Conservation (phyloP, 352 stramenopile genomes). For the Phytophthora cactorum region DNA sequence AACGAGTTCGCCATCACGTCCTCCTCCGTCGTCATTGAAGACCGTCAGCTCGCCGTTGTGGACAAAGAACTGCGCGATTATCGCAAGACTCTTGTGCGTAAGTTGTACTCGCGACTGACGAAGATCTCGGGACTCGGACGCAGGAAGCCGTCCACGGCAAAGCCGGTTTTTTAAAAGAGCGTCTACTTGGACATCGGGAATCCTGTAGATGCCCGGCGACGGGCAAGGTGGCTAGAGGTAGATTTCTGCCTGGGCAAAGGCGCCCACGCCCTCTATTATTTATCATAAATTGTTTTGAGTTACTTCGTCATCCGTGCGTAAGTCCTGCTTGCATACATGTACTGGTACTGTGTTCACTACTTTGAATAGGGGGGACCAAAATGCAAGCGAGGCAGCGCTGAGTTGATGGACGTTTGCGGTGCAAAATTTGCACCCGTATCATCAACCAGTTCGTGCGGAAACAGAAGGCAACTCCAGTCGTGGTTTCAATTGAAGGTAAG, state of each 20-base stretch:
- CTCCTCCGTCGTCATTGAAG: slow-evolving; percentile 61
- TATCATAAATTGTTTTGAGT: slow-evolving; percentile 31
- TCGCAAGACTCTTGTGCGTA: slow-evolving; percentile 66
- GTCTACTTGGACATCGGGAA: slow-evolving; percentile 33
- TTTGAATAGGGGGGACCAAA: slow-evolving; percentile 4
- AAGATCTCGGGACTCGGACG: slow-evolving; percentile 50
- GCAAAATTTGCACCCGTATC: not conserved
- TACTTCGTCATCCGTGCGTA: slow-evolving; percentile 8
- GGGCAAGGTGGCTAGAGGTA: slow-evolving; percentile 12
- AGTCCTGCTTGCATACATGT: slow-evolving; percentile 1
- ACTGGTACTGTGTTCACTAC: not conserved
- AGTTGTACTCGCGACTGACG: slow-evolving; percentile 57
- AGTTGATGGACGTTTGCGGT: too few relatives aligned
- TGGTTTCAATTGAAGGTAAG: slow-evolving; percentile 24
- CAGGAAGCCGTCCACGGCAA: slow-evolving; percentile 25
- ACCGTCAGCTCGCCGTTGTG: slow-evolving; percentile 70
- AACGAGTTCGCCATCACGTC: slow-evolving; percentile 50
- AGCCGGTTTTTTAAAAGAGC: slow-evolving; percentile 20
- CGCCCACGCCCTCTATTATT: slow-evolving; percentile 32
- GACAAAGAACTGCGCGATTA: slow-evolving; percentile 70
- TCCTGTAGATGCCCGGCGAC: slow-evolving; percentile 14
- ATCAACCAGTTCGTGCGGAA: slow-evolving; percentile 13
- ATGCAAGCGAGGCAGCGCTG: not conserved
- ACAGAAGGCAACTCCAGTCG: slow-evolving; percentile 13
- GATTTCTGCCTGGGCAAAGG: not conserved